Conservation (phyloP, 1,139 yeast species). For the Taphrina wiesneri region DNA sequence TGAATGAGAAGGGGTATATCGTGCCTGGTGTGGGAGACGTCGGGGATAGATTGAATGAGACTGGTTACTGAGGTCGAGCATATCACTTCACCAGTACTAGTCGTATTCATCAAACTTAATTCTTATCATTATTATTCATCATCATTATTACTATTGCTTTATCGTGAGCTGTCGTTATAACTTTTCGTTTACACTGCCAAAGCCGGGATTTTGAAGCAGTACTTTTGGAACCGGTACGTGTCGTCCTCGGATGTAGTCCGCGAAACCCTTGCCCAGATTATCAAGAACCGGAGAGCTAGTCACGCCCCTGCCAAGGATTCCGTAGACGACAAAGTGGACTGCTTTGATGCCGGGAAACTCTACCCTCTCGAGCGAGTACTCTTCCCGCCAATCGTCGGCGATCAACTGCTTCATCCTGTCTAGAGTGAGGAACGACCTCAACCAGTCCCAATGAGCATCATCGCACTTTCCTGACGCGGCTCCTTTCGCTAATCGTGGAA, state of each 20-base stretch:
- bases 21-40: conserved; percentile 48
- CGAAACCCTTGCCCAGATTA: conserved; percentile 40
- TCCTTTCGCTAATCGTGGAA: conserved; percentile 38
- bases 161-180: not conserved
- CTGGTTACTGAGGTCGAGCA: conserved; percentile 3
- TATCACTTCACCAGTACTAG: not conserved
- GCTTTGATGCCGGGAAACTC: conserved; percentile 40
- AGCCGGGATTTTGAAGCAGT: not conserved
- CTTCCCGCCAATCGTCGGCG: conserved; percentile 39
- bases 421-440: conserved; percentile 40
- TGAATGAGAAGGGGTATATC: conserved; percentile 44
- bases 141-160: not conserved
- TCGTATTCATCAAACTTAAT: not conserved
- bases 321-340: conserved; percentile 41
- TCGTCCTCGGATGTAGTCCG: conserved; percentile 38
- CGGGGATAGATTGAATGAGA: conserved; percentile 44
- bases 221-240: conserved; percentile 8
- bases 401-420: conserved; percentile 36
- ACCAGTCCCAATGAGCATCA: conserved; percentile 39
- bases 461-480: not conserved
- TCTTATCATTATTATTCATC: not conserved
- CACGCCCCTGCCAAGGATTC: conserved; percentile 40
- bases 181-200: not conserved
- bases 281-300: conserved; percentile 39
- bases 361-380: conserved; percentile 38